Evolutionary conservation across 2,329 filamentous ascomycete genomes (phyloP).

Genomic region (Fusarium gaditjirri): DNA sequence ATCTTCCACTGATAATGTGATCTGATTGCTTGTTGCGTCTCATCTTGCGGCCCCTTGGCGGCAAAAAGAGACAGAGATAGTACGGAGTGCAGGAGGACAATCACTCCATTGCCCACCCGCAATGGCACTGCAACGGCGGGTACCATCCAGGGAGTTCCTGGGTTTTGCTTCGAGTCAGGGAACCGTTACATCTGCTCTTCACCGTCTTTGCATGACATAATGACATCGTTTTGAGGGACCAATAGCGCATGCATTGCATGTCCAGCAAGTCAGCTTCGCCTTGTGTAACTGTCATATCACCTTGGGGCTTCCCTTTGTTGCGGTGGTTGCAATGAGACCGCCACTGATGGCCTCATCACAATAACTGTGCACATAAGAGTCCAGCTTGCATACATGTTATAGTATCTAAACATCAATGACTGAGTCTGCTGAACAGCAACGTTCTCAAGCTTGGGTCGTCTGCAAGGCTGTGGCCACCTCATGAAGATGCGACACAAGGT

Average conservation of each 20-base stretch:
- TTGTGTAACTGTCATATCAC: conserved; percentile 5
- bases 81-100: conserved; percentile 8
- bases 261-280: conserved; percentile 6
- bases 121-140: conserved; percentile 39
- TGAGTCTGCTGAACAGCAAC: not conserved
- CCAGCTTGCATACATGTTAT: not conserved
- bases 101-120: conserved; percentile 37
- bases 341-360: not conserved
- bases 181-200: conserved; percentile 19
- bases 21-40: conserved; percentile 14
- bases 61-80: conserved; percentile 27
- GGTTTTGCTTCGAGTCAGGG: conserved; percentile 16
- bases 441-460: conserved; percentile 31
- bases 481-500: conserved; percentile 42
- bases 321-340: not conserved
- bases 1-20: conserved; percentile 22
- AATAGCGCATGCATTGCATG: not conserved
- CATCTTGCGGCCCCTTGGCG: conserved; percentile 24
- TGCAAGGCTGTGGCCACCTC: conserved; percentile 36
- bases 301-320: not conserved
- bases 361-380: not conserved
- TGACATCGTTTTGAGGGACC: not conserved
- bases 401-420: not conserved
- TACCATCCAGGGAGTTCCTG: conserved; percentile 24
- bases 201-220: conserved; percentile 30